Conservation (phyloP, 108 stramenopile genomes). For the Cyclotella kingstonii region DNA sequence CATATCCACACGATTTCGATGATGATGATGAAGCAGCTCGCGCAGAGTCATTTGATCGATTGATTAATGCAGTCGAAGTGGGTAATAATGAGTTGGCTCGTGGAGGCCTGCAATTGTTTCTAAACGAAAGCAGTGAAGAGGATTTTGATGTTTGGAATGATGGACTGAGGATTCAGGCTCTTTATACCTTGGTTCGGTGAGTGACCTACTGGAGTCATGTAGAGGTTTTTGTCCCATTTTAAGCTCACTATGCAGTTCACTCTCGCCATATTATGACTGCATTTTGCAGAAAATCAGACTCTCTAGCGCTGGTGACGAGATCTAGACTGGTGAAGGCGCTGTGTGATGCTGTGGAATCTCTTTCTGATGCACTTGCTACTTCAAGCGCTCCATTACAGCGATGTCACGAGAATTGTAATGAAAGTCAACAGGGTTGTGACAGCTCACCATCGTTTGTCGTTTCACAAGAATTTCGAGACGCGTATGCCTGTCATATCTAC, state of each 20-base stretch:
- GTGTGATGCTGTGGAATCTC: constrained; percentile 54
- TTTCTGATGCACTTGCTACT: constrained; percentile 49
- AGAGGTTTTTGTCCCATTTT: not conserved
- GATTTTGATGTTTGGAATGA: constrained; percentile 58
- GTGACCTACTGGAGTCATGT: not conserved
- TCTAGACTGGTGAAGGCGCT: constrained; percentile 54
- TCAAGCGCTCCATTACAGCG: constrained; percentile 1
- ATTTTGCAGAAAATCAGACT: constrained; percentile 59
- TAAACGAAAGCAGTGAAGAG: constrained; percentile 39
- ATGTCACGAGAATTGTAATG: not conserved
- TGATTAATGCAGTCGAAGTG: constrained; percentile 57
- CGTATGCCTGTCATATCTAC: constrained; percentile 80
- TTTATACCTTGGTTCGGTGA: constrained; percentile 76
- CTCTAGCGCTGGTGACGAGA: constrained; percentile 58
- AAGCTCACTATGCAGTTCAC: not conserved
- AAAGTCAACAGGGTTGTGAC: constrained; percentile 7
- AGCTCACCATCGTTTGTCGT: no score
- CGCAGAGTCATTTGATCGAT: constrained; percentile 69
- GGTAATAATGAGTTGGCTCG: constrained; percentile 56
- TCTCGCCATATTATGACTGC: constrained; percentile 2
- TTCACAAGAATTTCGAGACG: constrained; percentile 72
- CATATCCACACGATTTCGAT: constrained; percentile 85
- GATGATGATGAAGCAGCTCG: constrained; percentile 81
- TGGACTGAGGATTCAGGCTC: constrained; percentile 66
- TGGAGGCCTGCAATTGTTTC: constrained; percentile 56